Base-by-base conservation (phyloP, 177 flowering plant genomes). In the Vitis hybrid region DNA sequence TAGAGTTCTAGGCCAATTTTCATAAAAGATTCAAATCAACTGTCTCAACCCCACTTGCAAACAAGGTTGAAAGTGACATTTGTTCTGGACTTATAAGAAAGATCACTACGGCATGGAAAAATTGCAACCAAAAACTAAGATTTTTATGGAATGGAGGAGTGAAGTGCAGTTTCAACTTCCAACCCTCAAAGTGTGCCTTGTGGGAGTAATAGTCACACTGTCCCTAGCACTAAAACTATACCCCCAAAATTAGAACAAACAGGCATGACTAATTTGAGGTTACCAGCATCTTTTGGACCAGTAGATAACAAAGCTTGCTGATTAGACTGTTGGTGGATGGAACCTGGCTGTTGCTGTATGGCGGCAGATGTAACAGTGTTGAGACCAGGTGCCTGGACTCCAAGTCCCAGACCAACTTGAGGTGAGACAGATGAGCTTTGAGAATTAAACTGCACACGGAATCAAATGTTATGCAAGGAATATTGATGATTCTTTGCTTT, bases 391-490 rank as follows among this genome's bases (percentile, higher is more conserved):
- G 88, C 68, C 72, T 87, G 97, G 61, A 82, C 82, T 65, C 93
- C 97, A 76, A 86, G 78, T 65, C 94, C 97, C 49, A 88, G 60
- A 73, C 95, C 89, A 81, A 81, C 83, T 82, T 88, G 97, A 78
- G 89, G 67, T 18, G 91, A 74, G 51, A 82, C 71, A 60, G 93
- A 66, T 64, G 92, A 79, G 77, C 85, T 87, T 78, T 85, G 98
- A 78, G 96, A 81, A 82, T 84, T 90, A 65, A 93, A 90, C 97
- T 89, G 90, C 74, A 82, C 15, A 62, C 1, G 59, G 33, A 13
- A 55, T 28, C 4, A n/a, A 64, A 68, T 24, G 62, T 54, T 19
- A 55, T 10, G 56, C n/a, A 65, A 51, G 20, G 11, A 33, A 63
- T 55, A 14, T 55, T 54, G 56, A 70, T n/a, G 51, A 8, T 5